Evolutionary conservation across 768 basidiomycete genomes (phyloP).

Genomic region (Amanita molliuscula): DNA sequence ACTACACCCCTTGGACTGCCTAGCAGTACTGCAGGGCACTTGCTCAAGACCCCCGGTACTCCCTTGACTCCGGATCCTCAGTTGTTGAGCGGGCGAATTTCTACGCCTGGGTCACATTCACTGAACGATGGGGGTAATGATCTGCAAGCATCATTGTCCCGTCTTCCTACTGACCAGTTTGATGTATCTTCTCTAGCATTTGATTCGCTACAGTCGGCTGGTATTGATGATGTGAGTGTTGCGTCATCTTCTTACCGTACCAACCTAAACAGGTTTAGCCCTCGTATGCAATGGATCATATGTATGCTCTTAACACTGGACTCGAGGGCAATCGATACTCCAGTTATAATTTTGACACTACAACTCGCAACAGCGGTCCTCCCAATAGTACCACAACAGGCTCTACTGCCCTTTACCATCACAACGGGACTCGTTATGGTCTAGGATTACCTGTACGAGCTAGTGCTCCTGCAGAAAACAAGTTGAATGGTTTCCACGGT

Average conservation of each 20-base stretch:
- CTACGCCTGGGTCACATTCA: constrained; percentile 35
- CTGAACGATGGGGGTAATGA: constrained; percentile 48
- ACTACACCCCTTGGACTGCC: constrained; percentile 66
- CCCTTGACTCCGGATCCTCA: constrained; percentile 56
- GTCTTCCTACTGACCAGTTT: constrained; percentile 50
- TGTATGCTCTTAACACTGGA: constrained; percentile 38
- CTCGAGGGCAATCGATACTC: constrained; percentile 45
- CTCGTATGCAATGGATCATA: constrained; percentile 50
- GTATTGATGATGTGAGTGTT: constrained; percentile 46
- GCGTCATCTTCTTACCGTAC: constrained; percentile 5
- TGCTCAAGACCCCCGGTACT: constrained; percentile 60
- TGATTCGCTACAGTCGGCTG: constrained; percentile 35
- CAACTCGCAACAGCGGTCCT: constrained; percentile 24
- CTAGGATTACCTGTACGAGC: constrained; percentile 45
- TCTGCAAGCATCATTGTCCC: constrained; percentile 64
- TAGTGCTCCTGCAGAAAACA: constrained; percentile 47
- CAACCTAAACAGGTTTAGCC: constrained; percentile 14
- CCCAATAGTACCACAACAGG: constrained; percentile 33
- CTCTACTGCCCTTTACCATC: constrained; percentile 72
- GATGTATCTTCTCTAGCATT: constrained; percentile 45
- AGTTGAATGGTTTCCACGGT: constrained; percentile 86
- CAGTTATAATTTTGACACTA: constrained; percentile 45
- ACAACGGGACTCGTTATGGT: constrained; percentile 70
- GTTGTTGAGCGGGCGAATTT: constrained; percentile 51
- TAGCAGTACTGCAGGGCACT: constrained; percentile 29